Conservation (phyloP, 2,329 filamentous ascomycete genomes). For the Tolypocladium cylindrosporum region DNA sequence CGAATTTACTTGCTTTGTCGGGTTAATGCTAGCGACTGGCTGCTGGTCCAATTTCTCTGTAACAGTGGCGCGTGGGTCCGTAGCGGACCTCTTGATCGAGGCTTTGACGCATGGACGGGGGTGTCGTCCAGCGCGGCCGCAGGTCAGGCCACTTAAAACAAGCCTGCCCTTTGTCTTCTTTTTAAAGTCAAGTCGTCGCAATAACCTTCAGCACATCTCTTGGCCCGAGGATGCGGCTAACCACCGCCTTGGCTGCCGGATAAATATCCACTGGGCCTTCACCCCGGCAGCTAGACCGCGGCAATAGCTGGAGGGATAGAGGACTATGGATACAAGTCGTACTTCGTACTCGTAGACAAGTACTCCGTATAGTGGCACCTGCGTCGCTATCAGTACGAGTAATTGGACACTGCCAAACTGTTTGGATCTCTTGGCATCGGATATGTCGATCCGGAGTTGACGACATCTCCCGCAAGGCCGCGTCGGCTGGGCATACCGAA, state of each 20-base stretch:
- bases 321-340: neutral
- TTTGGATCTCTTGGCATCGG: neutral
- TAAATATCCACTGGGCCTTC: neutral
- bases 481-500: neutral
- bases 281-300: neutral
- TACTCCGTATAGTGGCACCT: neutral
- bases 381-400: neutral
- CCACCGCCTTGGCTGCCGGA: neutral
- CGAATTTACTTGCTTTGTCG: neutral
- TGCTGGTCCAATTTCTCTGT: neutral
- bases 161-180: neutral
- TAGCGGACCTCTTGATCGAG: neutral
- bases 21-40: neutral
- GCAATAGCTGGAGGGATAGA: neutral
- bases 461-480: neutral
- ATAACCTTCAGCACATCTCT: neutral
- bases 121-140: neutral
- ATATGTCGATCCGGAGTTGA: neutral
- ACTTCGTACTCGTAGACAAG: neutral
- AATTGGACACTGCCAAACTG: neutral
- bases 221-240: neutral
- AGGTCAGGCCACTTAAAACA: neutral
- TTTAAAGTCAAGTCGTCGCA: neutral
- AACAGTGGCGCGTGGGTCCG: constrained; percentile 1
- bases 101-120: neutral